A percentile compares a stretch with the other conserved stretches of the same genome.
These are phyloP conservation scores for Pyrus pyrifolia DNA, from an alignment of 306 rosid species.

Conservation along the genomic window DNA sequence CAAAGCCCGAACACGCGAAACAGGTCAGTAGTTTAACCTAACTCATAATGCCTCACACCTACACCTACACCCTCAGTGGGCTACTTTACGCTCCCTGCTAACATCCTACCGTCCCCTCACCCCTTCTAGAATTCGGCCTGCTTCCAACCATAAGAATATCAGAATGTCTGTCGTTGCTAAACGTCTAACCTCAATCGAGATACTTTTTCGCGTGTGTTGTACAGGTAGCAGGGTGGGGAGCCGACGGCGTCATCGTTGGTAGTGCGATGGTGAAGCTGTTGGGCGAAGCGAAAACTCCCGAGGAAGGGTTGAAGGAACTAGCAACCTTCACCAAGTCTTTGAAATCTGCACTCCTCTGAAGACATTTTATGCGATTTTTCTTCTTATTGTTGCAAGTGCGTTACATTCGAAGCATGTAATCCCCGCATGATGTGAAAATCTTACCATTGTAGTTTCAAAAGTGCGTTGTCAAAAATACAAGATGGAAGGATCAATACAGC, in stretches of 20 bases:
- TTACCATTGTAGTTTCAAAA: background rate
- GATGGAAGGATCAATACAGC: background rate
- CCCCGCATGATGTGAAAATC: background rate
- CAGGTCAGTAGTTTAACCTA: conserved; percentile 39
- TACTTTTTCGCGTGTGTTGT: background rate
- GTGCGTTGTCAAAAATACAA: background rate
- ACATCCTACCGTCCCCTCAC: background rate
- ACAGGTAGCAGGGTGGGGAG: conserved; percentile 86
- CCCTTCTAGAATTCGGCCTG: background rate
- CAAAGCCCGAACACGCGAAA: conserved; percentile 77
- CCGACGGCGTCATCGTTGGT: conserved; percentile 92
- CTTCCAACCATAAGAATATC: background rate
- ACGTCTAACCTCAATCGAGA: background rate
- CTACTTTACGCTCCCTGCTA: background rate
- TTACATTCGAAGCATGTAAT: background rate
- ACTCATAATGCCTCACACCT: background rate
- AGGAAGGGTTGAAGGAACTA: conserved; percentile 76
- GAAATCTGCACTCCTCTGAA: conserved; percentile 51
- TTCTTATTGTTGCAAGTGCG: background rate
- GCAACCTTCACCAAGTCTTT: conserved; percentile 51
- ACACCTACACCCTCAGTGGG: background rate
- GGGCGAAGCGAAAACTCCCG: conserved; percentile 70
- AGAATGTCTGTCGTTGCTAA: background rate
- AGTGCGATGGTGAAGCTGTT: conserved; percentile 85
- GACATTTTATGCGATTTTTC: background rate